Evolutionary conservation across 2,329 filamentous ascomycete genomes (phyloP), one percentile per base, ranked within the genome.

Genomic region (Parafenestella ontariensis): DNA sequence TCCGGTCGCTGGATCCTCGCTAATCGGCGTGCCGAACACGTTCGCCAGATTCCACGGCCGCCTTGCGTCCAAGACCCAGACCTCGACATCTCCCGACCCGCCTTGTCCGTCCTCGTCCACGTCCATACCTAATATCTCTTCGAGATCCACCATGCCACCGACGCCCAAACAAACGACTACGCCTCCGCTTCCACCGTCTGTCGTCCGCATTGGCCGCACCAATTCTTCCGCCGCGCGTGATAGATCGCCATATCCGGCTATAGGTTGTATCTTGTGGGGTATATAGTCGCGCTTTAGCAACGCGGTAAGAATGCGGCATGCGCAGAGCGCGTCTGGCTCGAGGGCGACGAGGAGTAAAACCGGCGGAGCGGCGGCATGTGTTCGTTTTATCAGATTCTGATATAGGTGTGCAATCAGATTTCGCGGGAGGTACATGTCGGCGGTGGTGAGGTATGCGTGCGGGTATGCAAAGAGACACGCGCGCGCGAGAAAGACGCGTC

Each of bases 231-330:
- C 93, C 20, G 89, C 89, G 65, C 87, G 88, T 70, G 91, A 85
- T 42, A 99, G 85, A 74, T 98, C 95, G 62, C 87, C 88, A 86
- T 97, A 98, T 50, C 95, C 95, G 18, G 91, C 87, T 49, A 99
- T 89, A 1, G 95, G 95, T 70, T 97, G 91, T 70, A 98, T 96
- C 78, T 97, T 98, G 80, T 98, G 94, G 13, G 90, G 91, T 65
- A 99, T 96, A 73, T 96, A 98, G 81, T 99, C 95, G 82, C 94
- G 90, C 78, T 96, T 97, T 56, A 99, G 83, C n/a, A 99, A 84
- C 46, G 89, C 85, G 2, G 94, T 96, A 43, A 99, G 86, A 57
- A 99, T 97, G 58, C 93, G 92, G 75, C 92, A 96, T 59, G 93
- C 95, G 77, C 94, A 98, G 58, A 99, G 87, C 60, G 95, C 91